Evolutionary conservation across 1,284 basidiomycete species (phyloP).

Genomic region (Moniliophthora roreri): DNA sequence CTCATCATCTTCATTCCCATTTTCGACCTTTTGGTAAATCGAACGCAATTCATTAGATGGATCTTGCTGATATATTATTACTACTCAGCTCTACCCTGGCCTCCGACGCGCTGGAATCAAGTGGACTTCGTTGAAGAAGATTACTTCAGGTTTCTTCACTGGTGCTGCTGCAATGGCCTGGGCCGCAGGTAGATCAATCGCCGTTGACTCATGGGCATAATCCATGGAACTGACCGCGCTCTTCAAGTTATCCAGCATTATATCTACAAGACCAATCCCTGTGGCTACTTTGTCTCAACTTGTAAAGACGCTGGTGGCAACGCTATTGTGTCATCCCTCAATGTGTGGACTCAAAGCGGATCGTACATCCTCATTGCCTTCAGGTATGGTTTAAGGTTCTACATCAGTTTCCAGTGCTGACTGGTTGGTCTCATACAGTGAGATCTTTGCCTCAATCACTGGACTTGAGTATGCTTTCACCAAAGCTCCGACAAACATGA

Average conservation of each 20-base stretch:
- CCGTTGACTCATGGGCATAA: too few species aligned
- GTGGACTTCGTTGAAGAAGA: constrained; percentile 75
- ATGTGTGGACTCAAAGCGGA: constrained; percentile 77
- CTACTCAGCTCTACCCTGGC: constrained; percentile 65
- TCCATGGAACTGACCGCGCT: not conserved
- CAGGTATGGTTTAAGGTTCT: not conserved
- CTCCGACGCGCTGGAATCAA: constrained; percentile 62
- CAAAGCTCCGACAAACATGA: constrained; percentile 82
- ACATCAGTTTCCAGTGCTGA: constrained; percentile 34
- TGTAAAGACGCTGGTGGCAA: constrained; percentile 43
- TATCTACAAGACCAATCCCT: constrained; percentile 76
- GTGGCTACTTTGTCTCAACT: constrained; percentile 55
- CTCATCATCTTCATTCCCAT: constrained; percentile 76
- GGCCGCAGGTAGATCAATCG: constrained; percentile 35
- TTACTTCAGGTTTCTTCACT: constrained; percentile 73
- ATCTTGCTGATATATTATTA: not conserved
- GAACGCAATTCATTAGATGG: not conserved
- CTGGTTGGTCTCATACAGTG: constrained; percentile 66
- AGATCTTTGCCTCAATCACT: constrained; percentile 87
- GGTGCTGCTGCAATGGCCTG: constrained; percentile 62
- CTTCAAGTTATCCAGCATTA: constrained; percentile 37
- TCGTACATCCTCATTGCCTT: constrained; percentile 35
- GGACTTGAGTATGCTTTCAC: constrained; percentile 89
- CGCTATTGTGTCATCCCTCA: constrained; percentile 50
- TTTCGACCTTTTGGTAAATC: constrained; percentile 32